Conservation (phyloP, 1,139 yeast genomes). For the Zygoascus meyerae region DNA sequence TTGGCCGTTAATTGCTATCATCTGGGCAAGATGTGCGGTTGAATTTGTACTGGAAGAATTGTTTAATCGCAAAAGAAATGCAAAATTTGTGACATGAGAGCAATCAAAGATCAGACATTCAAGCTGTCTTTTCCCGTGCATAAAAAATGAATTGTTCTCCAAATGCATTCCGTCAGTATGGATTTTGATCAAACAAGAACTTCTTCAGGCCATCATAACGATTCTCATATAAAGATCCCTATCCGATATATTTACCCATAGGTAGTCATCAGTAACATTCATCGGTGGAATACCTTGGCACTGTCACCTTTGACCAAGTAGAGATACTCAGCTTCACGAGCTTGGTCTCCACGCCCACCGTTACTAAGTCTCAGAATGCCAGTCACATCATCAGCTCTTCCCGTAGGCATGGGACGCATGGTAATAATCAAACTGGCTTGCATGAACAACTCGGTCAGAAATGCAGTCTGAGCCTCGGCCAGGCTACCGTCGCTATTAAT, state of each 20-base stretch:
- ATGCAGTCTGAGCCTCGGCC: constrained; percentile 39
- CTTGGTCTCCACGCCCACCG: constrained; percentile 42
- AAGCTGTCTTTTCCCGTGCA: no score
- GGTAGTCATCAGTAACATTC: no score
- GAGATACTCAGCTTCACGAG: constrained; percentile 58
- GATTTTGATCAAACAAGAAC: no score
- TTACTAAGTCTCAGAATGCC: constrained; percentile 57
- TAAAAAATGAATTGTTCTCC: no score
- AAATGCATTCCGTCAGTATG: no score
- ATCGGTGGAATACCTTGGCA: constrained; percentile 37
- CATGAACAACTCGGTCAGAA: constrained; percentile 46
- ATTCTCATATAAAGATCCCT: no score
- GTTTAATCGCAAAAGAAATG: constrained; percentile 37
- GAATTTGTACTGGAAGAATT: constrained; percentile 84
- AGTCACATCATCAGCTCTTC: constrained; percentile 77
- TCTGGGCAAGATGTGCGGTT: constrained; percentile 84
- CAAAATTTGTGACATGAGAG: constrained; percentile 1
- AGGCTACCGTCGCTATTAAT: constrained; percentile 33
- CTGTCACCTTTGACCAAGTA: constrained; percentile 48
- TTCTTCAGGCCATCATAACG: no score
- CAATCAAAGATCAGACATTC: no score
- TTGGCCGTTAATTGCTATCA: constrained; percentile 84
- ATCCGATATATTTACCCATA: no score
- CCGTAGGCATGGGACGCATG: constrained; percentile 65
- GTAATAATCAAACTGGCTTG: constrained; percentile 47